Conservation (phyloP, 208 protist species). For the Wallacemonas rigidus region DNA sequence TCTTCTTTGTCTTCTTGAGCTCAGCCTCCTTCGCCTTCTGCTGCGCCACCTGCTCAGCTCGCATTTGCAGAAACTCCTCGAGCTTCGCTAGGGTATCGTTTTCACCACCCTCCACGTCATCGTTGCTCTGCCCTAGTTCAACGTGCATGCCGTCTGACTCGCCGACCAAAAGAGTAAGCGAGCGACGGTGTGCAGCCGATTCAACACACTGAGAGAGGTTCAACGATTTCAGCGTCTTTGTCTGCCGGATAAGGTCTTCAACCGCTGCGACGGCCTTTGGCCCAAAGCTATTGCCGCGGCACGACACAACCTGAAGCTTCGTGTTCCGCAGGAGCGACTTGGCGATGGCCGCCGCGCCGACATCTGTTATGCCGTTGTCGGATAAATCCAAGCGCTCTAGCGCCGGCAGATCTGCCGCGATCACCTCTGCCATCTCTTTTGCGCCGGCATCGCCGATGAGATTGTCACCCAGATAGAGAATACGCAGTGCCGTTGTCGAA, state of each 20-base stretch:
- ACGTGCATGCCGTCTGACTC: slow-evolving; percentile 76
- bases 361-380: slow-evolving; percentile 77
- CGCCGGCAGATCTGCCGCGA: slow-evolving; percentile 52
- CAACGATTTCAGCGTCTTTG: slow-evolving; percentile 73
- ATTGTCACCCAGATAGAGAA: slow-evolving; percentile 69
- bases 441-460: slow-evolving; percentile 85
- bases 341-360: slow-evolving; percentile 46
- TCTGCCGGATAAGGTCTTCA: slow-evolving; percentile 46
- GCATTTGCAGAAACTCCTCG: slow-evolving; percentile 72
- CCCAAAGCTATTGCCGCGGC: slow-evolving; percentile 61
- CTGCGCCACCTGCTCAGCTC: slow-evolving; percentile 66
- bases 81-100: slow-evolving; percentile 39
- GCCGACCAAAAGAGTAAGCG: slow-evolving; percentile 54
- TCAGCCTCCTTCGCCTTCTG: slow-evolving; percentile 38
- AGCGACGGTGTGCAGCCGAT: slow-evolving; percentile 54
- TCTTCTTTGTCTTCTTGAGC: slow-evolving; percentile 29
- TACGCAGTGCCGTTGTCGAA: slow-evolving; percentile 40
- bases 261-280: slow-evolving; percentile 55
- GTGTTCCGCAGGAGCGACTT: slow-evolving; percentile 67
- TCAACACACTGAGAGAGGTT: slow-evolving; percentile 66
- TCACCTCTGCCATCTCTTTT: slow-evolving; percentile 59
- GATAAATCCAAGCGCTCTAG: slow-evolving; percentile 68
- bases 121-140: slow-evolving; percentile 59
- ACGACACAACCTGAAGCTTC: slow-evolving; percentile 52
- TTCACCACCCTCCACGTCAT: slow-evolving; percentile 31